Conservation (phyloP, 306 rosid species). For the Clitoria ternatea region DNA sequence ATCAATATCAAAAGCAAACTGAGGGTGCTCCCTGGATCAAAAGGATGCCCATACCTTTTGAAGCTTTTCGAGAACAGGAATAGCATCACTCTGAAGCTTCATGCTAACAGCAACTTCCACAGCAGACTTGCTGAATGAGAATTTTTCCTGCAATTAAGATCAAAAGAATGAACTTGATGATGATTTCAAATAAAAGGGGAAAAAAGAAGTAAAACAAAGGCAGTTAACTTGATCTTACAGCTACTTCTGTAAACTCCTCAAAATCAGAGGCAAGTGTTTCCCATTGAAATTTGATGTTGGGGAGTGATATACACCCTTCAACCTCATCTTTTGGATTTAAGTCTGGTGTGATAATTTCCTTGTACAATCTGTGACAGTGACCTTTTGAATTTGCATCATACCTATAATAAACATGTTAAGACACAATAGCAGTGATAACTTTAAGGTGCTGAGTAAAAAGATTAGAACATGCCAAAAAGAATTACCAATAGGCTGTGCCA, state of each 20-base stretch:
- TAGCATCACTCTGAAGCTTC: constrained; percentile 53
- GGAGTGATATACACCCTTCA: constrained; percentile 31
- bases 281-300: constrained; percentile 54
- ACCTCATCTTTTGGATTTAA: constrained; percentile 38
- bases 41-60: constrained; percentile 41
- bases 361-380: constrained; percentile 35
- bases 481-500: constrained; percentile 67
- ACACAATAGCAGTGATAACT: constrained; percentile 12
- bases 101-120: constrained; percentile 44
- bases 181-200: background rate
- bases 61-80: constrained; percentile 70
- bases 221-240: constrained; percentile 42
- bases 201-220: background rate
- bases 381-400: constrained; percentile 65
- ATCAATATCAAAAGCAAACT: constrained; percentile 6
- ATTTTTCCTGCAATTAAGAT: constrained; percentile 59
- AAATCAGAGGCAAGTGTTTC: constrained; percentile 80
- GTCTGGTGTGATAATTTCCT: constrained; percentile 41
- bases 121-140: constrained; percentile 47
- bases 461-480: background rate
- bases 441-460: background rate
- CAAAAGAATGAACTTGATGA: constrained; percentile 11
- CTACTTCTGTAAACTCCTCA: constrained; percentile 59
- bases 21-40: constrained; percentile 4
- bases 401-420: constrained; percentile 47